These are phyloP conservation scores for Letharia columbiana DNA, from an alignment of 495 filamentous ascomycete genomes.

Conservation along the genomic window DNA sequence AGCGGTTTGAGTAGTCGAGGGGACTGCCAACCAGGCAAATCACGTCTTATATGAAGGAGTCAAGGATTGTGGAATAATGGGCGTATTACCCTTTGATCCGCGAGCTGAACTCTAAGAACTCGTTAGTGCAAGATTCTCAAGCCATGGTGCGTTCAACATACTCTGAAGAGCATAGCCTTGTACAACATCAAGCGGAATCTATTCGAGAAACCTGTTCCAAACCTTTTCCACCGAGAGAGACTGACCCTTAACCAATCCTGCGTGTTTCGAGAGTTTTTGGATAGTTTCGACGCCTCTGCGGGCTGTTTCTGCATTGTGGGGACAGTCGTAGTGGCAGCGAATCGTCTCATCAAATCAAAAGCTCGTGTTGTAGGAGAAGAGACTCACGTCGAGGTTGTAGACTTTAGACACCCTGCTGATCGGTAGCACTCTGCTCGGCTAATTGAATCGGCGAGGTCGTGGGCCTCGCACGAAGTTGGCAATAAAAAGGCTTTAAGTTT, in stretches of 20 bases:
- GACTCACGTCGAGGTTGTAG: not conserved
- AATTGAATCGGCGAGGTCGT: not conserved
- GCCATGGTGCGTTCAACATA: not conserved
- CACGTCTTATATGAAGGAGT: not conserved
- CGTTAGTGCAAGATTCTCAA: not conserved
- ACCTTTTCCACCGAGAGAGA: too few relatives aligned
- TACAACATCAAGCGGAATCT: not conserved
- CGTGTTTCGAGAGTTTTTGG: not conserved
- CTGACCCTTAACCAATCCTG: not conserved
- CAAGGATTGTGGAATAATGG: not conserved
- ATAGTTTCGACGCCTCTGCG: not conserved
- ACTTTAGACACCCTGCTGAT: not conserved
- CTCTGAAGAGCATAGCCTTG: not conserved
- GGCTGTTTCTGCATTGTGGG: not conserved
- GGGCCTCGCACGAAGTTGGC: not conserved
- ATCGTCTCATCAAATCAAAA: not conserved
- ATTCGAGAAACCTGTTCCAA: not conserved
- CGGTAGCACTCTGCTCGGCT: not conserved
- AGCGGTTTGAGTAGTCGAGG: not conserved
- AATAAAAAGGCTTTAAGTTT: not conserved
- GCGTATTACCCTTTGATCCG: not conserved
- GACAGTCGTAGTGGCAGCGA: not conserved
- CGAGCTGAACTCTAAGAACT: not conserved
- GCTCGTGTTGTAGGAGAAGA: not conserved
- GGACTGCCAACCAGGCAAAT: not conserved